Evolutionary conservation across 2,329 filamentous ascomycete species (phyloP).

Genomic region (Penicillium sp.): DNA sequence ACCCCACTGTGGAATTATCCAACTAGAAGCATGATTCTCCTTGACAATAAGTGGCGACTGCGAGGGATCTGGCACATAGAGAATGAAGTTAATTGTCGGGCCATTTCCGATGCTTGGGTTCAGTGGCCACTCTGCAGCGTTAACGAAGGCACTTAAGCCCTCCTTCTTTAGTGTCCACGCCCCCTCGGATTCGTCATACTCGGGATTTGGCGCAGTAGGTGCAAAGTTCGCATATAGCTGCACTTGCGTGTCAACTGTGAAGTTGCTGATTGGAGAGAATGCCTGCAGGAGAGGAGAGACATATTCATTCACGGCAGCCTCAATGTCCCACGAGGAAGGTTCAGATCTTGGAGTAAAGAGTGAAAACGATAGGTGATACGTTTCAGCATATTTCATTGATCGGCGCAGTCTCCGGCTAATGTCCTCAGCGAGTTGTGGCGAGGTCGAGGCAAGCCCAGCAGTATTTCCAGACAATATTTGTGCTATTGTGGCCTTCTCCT

Average conservation of each 20-base stretch:
- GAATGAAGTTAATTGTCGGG: slow-evolving; percentile 92
- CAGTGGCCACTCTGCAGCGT: slow-evolving; percentile 95
- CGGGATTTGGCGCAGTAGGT: slow-evolving; percentile 59
- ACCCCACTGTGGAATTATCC: slow-evolving; percentile 97
- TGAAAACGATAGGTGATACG: slow-evolving; percentile 94
- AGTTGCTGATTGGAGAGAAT: slow-evolving; percentile 82
- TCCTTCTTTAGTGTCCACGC: slow-evolving; percentile 74
- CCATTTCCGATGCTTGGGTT: slow-evolving; percentile 90
- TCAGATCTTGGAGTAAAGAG: slow-evolving; percentile 76
- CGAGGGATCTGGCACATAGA: slow-evolving; percentile 76
- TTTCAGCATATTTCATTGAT: slow-evolving; percentile 86
- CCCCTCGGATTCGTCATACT: slow-evolving; percentile 53
- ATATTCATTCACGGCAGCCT: slow-evolving; percentile 75
- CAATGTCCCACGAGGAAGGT: slow-evolving; percentile 90
- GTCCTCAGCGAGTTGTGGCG: slow-evolving; percentile 55
- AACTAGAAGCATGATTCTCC: slow-evolving; percentile 66
- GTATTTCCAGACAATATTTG: slow-evolving; percentile 64
- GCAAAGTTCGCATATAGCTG: slow-evolving; percentile 80
- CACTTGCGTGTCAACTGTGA: slow-evolving; percentile 93
- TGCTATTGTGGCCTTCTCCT: slow-evolving; percentile 84
- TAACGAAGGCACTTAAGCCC: slow-evolving; percentile 91
- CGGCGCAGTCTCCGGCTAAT: slow-evolving; percentile 70
- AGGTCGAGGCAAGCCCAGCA: slow-evolving; percentile 38
- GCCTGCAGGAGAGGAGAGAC: slow-evolving; percentile 78
- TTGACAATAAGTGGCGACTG: slow-evolving; percentile 61